Conservation (phyloP, 78 protist genomes). For the Dictyostelium citrinum region DNA sequence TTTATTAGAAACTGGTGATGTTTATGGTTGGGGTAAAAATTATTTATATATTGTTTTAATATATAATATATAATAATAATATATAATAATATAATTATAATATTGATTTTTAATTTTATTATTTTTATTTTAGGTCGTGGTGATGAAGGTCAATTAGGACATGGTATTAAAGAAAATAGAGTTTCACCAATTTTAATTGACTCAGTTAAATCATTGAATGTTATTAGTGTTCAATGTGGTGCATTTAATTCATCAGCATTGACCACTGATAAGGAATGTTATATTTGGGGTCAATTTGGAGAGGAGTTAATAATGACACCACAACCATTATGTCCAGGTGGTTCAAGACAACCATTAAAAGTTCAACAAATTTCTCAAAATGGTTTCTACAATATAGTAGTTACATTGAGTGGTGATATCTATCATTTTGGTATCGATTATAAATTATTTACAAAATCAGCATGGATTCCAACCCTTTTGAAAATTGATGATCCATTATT, state of each 20-base stretch:
- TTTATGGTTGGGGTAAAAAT: conserved; percentile 43
- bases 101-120: background rate
- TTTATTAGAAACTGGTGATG: conserved; percentile 22
- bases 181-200: conserved; percentile 45
- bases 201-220: background rate
- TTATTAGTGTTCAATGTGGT: conserved; percentile 19
- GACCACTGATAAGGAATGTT: conserved; percentile 6
- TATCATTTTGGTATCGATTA: conserved; percentile 59
- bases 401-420: background rate
- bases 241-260: background rate
- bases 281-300: conserved; percentile 59
- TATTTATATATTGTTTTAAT: too few relatives aligned
- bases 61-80: too few relatives aligned
- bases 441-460: background rate
- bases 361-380: conserved; percentile 47
- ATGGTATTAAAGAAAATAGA: conserved; percentile 23
- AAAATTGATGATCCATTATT: conserved; percentile 60
- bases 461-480: conserved; percentile 23
- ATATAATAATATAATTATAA: too few relatives aligned
- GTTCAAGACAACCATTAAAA: background rate
- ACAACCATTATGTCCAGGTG: background rate
- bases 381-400: conserved; percentile 23
- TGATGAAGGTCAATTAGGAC: conserved; percentile 66
- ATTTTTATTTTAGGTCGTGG: conserved; percentile 16
- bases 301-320: background rate